phyloP scores from a whole-genome alignment of 306 rosid species.

The Casuarina glauca region DNA sequence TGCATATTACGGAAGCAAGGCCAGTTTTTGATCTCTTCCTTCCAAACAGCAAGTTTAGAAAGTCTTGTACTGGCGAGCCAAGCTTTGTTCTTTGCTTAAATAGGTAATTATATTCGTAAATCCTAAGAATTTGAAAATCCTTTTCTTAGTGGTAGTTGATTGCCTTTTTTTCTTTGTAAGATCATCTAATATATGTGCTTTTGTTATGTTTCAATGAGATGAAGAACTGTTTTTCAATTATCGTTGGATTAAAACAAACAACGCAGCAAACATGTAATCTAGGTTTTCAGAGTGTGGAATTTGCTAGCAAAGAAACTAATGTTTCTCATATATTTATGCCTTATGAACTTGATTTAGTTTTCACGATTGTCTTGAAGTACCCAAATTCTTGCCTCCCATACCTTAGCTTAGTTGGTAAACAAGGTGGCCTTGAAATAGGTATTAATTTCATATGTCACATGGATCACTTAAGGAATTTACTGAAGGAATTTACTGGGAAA shows the following conservation, averaged over 20 bases:
- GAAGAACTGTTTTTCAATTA: not conserved
- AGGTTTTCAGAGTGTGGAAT: not conserved
- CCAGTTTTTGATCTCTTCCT: constrained; percentile 72
- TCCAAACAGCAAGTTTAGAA: constrained; percentile 80
- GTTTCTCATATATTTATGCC: not conserved
- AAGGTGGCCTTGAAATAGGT: not conserved
- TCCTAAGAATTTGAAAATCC: constrained; percentile 9
- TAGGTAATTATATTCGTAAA: constrained; percentile 46
- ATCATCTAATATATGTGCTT: not conserved
- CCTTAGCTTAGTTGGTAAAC: not conserved
- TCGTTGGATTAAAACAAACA: not conserved
- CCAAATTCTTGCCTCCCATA: not conserved
- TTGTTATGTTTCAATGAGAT: not conserved
- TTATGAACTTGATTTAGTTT: not conserved
- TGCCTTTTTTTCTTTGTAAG: constrained; percentile 1
- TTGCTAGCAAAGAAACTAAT: not conserved
- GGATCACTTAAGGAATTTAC: too few relatives aligned
- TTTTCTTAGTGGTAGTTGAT: not conserved
- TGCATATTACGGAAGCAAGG: constrained; percentile 51
- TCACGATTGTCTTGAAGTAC: not conserved
- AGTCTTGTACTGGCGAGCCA: constrained; percentile 75
- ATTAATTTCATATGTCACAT: not conserved
- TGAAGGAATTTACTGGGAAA: too few relatives aligned
- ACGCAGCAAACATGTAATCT: not conserved
- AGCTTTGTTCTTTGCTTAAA: constrained; percentile 62